Conservation (phyloP, 108 stramenopile genomes). For the Licmophora abbreviata region DNA sequence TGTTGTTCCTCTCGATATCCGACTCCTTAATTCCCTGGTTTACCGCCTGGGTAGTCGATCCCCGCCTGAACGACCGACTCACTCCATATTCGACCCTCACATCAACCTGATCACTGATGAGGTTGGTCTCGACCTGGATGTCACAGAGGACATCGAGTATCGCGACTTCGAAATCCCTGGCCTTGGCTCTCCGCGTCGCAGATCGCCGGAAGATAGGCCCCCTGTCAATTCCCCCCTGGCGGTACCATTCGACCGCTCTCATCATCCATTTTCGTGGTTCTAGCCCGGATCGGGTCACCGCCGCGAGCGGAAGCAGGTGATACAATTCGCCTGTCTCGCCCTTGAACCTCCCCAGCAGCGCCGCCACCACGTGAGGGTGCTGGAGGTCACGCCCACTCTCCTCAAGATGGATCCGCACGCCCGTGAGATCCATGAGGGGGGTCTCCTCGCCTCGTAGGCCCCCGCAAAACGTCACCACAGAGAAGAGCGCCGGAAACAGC, state of each 20-base stretch:
- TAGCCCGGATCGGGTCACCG: neutral
- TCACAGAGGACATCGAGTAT: neutral
- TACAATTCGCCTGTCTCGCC: neutral
- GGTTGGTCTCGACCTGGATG: neutral
- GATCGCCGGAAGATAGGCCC: neutral
- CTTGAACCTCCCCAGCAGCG: slow-evolving; percentile 3
- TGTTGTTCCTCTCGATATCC: neutral
- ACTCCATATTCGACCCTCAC: no score
- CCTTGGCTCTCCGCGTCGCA: neutral
- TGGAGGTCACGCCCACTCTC: no score
- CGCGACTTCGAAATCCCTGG: neutral
- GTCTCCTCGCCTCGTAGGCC: no score
- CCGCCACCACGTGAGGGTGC: neutral
- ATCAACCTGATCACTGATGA: neutral
- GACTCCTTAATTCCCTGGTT: neutral
- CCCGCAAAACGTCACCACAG: no score
- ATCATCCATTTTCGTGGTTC: neutral
- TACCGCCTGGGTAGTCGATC: neutral
- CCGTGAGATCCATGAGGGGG: no score
- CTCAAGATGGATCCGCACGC: no score
- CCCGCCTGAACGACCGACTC: neutral
- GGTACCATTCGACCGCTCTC: neutral
- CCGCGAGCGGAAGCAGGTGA: neutral
- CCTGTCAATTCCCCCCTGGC: neutral
- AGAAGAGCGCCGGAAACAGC: no score